These are phyloP conservation scores for Rhodotorula sp. DNA, from an alignment of 1,284 basidiomycete genomes.

Conservation along the genomic window DNA sequence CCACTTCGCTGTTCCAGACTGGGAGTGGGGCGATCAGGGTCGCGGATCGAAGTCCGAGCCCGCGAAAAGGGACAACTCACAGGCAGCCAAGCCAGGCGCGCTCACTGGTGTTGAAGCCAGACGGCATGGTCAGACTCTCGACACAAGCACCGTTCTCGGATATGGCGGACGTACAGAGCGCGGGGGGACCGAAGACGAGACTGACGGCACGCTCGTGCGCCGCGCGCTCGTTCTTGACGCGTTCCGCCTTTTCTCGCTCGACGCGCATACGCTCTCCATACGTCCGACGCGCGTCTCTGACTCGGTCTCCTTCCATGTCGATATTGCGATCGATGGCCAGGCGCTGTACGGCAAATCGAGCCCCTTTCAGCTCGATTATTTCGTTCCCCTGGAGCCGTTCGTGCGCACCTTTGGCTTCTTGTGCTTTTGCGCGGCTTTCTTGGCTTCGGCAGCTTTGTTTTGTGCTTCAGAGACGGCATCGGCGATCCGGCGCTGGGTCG, in stretches of 20 bases:
- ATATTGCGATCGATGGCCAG: slow-evolving; percentile 22
- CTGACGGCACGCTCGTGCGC: slow-evolving; percentile 20
- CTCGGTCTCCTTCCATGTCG: slow-evolving; percentile 21
- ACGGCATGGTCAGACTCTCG: background rate
- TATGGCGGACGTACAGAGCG: slow-evolving; percentile 6
- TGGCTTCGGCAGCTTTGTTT: background rate
- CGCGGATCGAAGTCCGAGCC: too few species aligned
- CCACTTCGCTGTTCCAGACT: slow-evolving; percentile 28
- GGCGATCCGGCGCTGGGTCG: slow-evolving; percentile 18
- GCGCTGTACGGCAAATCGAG: background rate
- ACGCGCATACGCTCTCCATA: slow-evolving; percentile 30
- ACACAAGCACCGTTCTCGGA: background rate
- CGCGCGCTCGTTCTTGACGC: slow-evolving; percentile 8
- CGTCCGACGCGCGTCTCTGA: slow-evolving; percentile 14
- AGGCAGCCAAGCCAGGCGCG: slow-evolving; percentile 1
- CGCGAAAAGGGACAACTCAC: background rate
- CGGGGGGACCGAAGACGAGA: slow-evolving; percentile 24
- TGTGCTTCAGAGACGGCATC: slow-evolving; percentile 12
- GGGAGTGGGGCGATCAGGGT: too few species aligned
- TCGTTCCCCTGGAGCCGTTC: too few species aligned
- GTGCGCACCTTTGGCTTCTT: slow-evolving; percentile 11
- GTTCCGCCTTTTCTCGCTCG: slow-evolving; percentile 18
- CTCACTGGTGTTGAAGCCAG: slow-evolving; percentile 4
- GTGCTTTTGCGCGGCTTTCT: slow-evolving; percentile 2
- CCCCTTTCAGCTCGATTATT: background rate